Evolutionary conservation across 2,329 filamentous ascomycete species (phyloP), one percentile per base, ranked within the genome.

Genomic region (Aureobasidium zeae): DNA sequence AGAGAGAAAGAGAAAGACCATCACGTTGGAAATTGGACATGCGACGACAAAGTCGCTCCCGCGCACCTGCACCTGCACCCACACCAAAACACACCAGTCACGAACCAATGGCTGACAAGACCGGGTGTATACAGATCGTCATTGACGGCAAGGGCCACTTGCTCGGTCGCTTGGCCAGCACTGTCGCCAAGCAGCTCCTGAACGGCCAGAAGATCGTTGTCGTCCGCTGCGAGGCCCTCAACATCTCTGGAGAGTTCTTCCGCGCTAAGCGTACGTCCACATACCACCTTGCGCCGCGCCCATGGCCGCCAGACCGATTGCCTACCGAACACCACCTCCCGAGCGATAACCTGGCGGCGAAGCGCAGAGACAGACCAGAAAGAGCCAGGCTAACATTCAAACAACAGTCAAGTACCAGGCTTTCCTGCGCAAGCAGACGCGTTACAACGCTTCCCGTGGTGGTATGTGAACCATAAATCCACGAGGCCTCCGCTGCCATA

Each of bases 241-340:
- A 98, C 83, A 98, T 98, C 80, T 98, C 91, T 60, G 91, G 91
- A 76, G 91, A 96, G 79, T 98, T 98, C 86, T 98, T 98, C 85
- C 87, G 91, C 72, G 82, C 89, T 61, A 98, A 98, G 84, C 84
- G 91, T 98, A 94, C 73, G 89, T 94, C 64, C 54, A 48, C n/a
- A n/a, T n/a, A 17, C 26, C 35, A 35, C 16, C 31, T n/a, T n/a
- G 21, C 28, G 46, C 36, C 28, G 31, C 44, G 9, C 13, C 29
- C 28, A 41, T 29, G 46, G 48, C 30, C 38, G 38, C 38, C 38
- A 42, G 29, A 8, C 9, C 16, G 9, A 10, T 26, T 20, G 20
- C 29, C 16, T 11, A 15, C 3, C 29, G 38, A 32, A 26, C 25
- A 20, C 15, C 4, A 30, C n/a, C 11, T 12, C 19, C 12, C 25